These are phyloP conservation scores for Cryphonectria nitschkei DNA, from an alignment of 2,329 filamentous ascomycete species.

Conservation along the genomic window DNA sequence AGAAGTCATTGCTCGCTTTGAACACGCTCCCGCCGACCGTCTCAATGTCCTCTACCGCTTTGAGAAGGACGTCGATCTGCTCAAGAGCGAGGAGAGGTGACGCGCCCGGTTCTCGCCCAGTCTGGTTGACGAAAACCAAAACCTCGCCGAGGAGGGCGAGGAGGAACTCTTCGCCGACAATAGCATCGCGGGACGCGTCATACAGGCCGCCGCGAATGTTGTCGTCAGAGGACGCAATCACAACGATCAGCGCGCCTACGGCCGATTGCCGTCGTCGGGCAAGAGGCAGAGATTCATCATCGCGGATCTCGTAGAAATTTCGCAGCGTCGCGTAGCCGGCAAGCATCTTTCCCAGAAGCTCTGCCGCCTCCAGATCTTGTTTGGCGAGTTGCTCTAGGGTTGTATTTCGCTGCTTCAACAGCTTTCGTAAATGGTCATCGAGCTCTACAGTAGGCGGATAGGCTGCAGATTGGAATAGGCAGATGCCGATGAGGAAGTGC, in stretches of 20 bases:
- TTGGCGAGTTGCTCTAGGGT: constrained; percentile 73
- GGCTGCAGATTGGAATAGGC: constrained; percentile 79
- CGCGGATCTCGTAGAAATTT: constrained; percentile 87
- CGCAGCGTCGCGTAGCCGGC: constrained; percentile 92
- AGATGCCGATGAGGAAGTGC: constrained; percentile 85
- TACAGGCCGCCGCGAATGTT: constrained; percentile 91
- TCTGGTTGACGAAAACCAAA: constrained; percentile 72
- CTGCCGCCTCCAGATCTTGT: constrained; percentile 79
- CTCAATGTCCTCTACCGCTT: constrained; percentile 78
- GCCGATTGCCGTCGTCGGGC: constrained; percentile 72
- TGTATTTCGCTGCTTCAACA: constrained; percentile 73
- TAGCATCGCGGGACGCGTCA: constrained; percentile 77
- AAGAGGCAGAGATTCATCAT: constrained; percentile 55
- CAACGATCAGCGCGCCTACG: constrained; percentile 75
- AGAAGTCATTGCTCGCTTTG: constrained; percentile 75
- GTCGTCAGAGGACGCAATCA: constrained; percentile 84
- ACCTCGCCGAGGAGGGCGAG: constrained; percentile 78
- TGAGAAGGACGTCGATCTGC: constrained; percentile 76
- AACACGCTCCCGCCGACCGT: constrained; percentile 74
- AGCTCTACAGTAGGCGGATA: constrained; percentile 75
- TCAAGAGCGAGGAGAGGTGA: constrained; percentile 63
- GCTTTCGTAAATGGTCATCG: constrained; percentile 69
- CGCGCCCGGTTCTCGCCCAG: constrained; percentile 35
- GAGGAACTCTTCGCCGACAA: constrained; percentile 87
- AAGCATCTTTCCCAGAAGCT: constrained; percentile 81